phyloP scores from a whole-genome alignment of 805 yeast genomes.

The Starmerella apicola region DNA sequence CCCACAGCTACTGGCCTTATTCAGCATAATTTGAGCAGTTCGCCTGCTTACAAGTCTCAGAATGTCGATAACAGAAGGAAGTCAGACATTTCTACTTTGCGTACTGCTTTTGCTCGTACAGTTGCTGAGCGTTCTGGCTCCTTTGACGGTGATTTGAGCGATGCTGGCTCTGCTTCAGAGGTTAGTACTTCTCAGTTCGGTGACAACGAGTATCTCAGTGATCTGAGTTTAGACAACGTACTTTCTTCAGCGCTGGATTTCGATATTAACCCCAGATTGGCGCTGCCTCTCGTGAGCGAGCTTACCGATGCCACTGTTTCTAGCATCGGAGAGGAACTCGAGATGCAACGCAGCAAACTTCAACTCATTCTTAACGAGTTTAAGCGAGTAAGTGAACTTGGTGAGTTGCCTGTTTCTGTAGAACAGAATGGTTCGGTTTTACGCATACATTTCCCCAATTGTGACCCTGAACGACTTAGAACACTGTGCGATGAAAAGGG shows the following conservation, averaged over 20 bases:
- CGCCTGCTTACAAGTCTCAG: not conserved
- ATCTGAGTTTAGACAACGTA: not conserved
- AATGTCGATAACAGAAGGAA: too few species aligned
- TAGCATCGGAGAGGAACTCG: slow-evolving; percentile 30
- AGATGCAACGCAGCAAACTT: slow-evolving; percentile 24
- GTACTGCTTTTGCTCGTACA: too few species aligned
- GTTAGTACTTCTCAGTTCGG: too few species aligned
- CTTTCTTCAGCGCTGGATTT: slow-evolving; percentile 38
- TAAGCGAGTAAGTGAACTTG: slow-evolving; percentile 40
- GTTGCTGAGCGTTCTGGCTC: too few species aligned
- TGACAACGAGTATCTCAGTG: not conserved
- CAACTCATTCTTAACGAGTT: slow-evolving; percentile 35
- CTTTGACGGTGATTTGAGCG: too few species aligned
- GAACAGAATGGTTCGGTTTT: slow-evolving; percentile 29
- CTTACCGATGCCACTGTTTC: slow-evolving; percentile 36
- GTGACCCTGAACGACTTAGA: slow-evolving; percentile 48
- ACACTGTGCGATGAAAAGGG: slow-evolving; percentile 45
- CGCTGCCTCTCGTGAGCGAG: slow-evolving; percentile 31
- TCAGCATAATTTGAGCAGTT: not conserved
- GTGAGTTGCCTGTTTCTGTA: slow-evolving; percentile 51
- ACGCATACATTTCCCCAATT: slow-evolving; percentile 59
- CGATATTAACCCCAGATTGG: slow-evolving; percentile 32
- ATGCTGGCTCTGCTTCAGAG: too few species aligned
- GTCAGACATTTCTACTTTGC: too few species aligned
- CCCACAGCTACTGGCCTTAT: not conserved